phyloP scores from a whole-genome alignment of 176 grass and related monocot species.

The Carex scoparia region DNA sequence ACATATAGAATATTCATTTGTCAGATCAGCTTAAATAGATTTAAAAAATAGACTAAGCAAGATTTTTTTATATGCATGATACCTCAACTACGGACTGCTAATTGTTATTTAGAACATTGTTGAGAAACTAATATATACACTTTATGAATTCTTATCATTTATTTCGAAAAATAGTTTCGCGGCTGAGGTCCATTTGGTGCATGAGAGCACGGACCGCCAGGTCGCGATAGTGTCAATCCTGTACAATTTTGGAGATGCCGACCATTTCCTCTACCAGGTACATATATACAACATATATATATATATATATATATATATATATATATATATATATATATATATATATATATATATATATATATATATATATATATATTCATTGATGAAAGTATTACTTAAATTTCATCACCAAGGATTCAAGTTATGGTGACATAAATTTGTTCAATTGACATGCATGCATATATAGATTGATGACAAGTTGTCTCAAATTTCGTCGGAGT shows the following conservation, averaged over 20 bases:
- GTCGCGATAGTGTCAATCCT: conserved; percentile 41
- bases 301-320: too few species aligned
- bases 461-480: conserved; percentile 37
- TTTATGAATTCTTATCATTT: neutral
- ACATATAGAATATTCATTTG: too few species aligned
- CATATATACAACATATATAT: neutral
- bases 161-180: conserved; percentile 23
- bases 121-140: neutral
- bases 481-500: neutral
- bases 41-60: too few species aligned
- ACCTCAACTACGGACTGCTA: neutral
- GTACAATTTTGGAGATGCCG: conserved; percentile 39
- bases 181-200: conserved; percentile 60
- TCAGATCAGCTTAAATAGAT: too few species aligned
- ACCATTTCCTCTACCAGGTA: conserved; percentile 70
- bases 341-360: too few species aligned
- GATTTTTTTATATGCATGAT: neutral
- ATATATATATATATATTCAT: too few species aligned
- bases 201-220: conserved; percentile 29
- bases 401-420: neutral
- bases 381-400: neutral
- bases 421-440: neutral
- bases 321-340: too few species aligned
- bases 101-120: neutral
- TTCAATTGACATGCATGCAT: neutral